Percentiles rank a stretch among this genome's conserved stretches.
phyloP scores from a whole-genome alignment of 2,329 filamentous ascomycete genomes.

The Colletotrichum scovillei region DNA sequence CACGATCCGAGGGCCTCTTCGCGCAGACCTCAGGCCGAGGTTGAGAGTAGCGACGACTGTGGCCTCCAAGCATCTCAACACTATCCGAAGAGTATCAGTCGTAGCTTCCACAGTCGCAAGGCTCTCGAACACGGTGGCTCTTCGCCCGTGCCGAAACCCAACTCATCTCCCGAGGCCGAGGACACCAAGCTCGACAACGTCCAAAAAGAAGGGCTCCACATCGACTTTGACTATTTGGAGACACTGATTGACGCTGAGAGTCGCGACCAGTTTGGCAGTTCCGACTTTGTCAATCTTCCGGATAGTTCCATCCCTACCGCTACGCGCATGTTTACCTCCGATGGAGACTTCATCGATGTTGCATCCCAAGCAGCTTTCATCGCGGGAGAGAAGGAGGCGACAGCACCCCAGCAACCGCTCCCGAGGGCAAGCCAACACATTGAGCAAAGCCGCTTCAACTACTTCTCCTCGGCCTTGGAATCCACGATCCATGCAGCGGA shows the following conservation, averaged over 20 bases:
- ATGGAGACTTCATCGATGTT: slow-evolving; percentile 67
- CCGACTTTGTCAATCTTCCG: slow-evolving; percentile 58
- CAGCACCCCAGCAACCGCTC: slow-evolving; percentile 45
- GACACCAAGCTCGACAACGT: slow-evolving; percentile 72
- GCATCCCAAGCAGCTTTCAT: slow-evolving; percentile 51
- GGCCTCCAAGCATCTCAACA: slow-evolving; percentile 63
- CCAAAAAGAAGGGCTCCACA: slow-evolving; percentile 77
- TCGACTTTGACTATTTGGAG: slow-evolving; percentile 93
- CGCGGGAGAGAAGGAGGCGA: slow-evolving; percentile 58
- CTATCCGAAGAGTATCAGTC: slow-evolving; percentile 73
- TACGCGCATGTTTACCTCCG: slow-evolving; percentile 57
- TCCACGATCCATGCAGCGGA: slow-evolving; percentile 92
- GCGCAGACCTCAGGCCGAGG: slow-evolving; percentile 49
- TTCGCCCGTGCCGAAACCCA: slow-evolving; percentile 69
- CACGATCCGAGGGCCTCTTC: slow-evolving; percentile 54
- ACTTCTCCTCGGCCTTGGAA: slow-evolving; percentile 95
- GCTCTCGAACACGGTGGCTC: slow-evolving; percentile 54
- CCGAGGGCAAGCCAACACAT: slow-evolving; percentile 50
- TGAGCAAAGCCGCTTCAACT: slow-evolving; percentile 87
- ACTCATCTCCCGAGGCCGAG: slow-evolving; percentile 73
- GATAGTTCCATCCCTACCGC: slow-evolving; percentile 58
- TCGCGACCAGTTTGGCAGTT: not conserved
- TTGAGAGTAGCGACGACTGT: slow-evolving; percentile 48
- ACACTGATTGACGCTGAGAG: slow-evolving; percentile 80
- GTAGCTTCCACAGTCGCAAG: slow-evolving; percentile 63